These are phyloP conservation scores for Diaporthe sp. DNA, from an alignment of 2,329 filamentous ascomycete genomes.

Conservation along the genomic window DNA sequence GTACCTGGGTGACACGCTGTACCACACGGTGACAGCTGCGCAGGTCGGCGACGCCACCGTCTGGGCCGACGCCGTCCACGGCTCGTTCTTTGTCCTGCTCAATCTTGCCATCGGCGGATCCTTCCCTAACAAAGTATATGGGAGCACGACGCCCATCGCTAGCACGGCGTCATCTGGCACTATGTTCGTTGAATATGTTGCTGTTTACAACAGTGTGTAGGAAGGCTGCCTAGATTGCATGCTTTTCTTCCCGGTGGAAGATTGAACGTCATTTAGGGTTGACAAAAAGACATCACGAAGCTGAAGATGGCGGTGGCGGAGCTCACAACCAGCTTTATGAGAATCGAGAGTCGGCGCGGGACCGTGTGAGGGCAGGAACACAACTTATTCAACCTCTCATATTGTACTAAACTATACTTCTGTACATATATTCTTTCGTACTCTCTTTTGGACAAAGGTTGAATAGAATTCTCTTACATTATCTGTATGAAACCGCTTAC, in stretches of 20 bases:
- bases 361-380: not conserved
- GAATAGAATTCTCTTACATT: not conserved
- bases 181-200: slow-evolving; percentile 20
- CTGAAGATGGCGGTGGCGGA: not conserved
- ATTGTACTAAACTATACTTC: not conserved
- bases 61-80: slow-evolving; percentile 41
- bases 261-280: no score
- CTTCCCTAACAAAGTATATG: slow-evolving; percentile 42
- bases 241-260: no score
- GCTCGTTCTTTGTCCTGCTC: slow-evolving; percentile 41
- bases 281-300: not conserved
- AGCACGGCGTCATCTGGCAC: slow-evolving; percentile 19
- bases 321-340: not conserved
- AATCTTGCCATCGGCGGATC: slow-evolving; percentile 44
- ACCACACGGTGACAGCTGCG: slow-evolving; percentile 38
- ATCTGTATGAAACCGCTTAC: no score
- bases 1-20: slow-evolving; percentile 40
- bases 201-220: slow-evolving; percentile 25
- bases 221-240: not conserved
- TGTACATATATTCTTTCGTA: not conserved
- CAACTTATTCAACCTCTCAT: not conserved
- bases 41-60: slow-evolving; percentile 37
- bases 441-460: not conserved
- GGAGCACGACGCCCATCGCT: slow-evolving; percentile 38
- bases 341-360: not conserved